Conservation (phyloP, 164 flowering plant species). For the Magnolia officinalis region DNA sequence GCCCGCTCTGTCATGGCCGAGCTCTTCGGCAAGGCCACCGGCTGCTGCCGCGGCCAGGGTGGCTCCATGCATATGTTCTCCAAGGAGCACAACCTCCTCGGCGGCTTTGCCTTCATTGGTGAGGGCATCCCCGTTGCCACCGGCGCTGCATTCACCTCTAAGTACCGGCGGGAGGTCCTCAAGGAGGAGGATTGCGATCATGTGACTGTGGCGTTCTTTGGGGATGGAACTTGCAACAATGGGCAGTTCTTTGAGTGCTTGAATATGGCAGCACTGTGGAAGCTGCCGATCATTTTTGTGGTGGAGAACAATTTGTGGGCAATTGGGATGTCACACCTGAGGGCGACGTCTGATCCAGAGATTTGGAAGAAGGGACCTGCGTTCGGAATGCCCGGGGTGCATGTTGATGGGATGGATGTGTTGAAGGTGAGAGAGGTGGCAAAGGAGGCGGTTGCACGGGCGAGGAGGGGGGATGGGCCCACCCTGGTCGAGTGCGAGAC, state of each 20-base stretch:
- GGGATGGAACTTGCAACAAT: constrained; percentile 90
- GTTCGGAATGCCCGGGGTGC: constrained; percentile 94
- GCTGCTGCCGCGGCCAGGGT: constrained; percentile 94
- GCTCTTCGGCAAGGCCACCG: constrained; percentile 87
- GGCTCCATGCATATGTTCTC: constrained; percentile 99
- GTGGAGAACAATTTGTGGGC: constrained; percentile 99
- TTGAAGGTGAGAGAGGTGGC: constrained; percentile 98
- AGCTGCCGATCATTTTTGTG: constrained; percentile 86
- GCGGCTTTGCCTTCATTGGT: constrained; percentile 97
- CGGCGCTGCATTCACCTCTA: constrained; percentile 83
- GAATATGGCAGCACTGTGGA: constrained; percentile 98
- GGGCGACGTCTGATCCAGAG: constrained; percentile 92
- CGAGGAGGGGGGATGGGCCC: constrained; percentile 96
- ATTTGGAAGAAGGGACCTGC: constrained; percentile 93
- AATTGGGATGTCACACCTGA: constrained; percentile 93
- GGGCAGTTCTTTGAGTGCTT: constrained; percentile 97
- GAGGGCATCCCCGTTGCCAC: constrained; percentile 96
- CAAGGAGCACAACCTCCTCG: constrained; percentile 78
- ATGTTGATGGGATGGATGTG: constrained; percentile 99
- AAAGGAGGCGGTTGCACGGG: constrained; percentile 78
- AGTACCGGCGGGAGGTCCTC: constrained; percentile 76
- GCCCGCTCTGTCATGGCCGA: constrained; percentile 89
- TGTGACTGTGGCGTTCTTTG: constrained; percentile 83
- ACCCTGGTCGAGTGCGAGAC: constrained; percentile 95
- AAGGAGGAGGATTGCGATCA: constrained; percentile 63